Percentiles rank a stretch among this genome's conserved stretches.
These are phyloP conservation scores for Colletotrichum tropicale DNA, from an alignment of 2,329 filamentous ascomycete species.

Conservation along the genomic window DNA sequence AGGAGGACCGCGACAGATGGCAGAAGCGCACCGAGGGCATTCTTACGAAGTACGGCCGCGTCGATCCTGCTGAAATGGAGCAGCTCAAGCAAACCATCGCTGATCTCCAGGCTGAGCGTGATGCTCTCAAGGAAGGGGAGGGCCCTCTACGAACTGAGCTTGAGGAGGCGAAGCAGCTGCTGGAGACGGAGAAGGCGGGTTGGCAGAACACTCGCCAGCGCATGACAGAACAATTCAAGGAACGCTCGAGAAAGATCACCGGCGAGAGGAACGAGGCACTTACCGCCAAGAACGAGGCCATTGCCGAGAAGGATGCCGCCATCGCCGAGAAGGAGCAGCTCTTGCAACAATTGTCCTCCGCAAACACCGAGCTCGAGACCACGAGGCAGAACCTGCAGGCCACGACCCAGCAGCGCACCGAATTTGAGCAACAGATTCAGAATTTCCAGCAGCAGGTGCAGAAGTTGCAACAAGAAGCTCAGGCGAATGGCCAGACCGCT, in stretches of 20 bases:
- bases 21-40: conserved; percentile 96
- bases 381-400: conserved; percentile 41
- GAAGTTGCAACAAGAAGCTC: conserved; percentile 38
- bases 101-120: conserved; percentile 67
- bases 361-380: conserved; percentile 59
- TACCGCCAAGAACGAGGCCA: conserved; percentile 56
- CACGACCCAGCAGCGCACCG: conserved; percentile 33
- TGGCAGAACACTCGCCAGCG: conserved; percentile 59
- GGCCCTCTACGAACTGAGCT: conserved; percentile 59
- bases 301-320: conserved; percentile 52
- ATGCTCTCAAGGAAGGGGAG: conserved; percentile 56
- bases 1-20: conserved; percentile 92
- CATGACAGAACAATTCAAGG: conserved; percentile 68
- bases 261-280: conserved; percentile 58
- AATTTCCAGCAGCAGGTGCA: conserved; percentile 48
- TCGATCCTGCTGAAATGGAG: conserved; percentile 92
- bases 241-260: conserved; percentile 58
- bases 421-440: conserved; percentile 47
- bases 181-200: conserved; percentile 59
- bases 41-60: conserved; percentile 92
- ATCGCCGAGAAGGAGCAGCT: conserved; percentile 61
- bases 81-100: conserved; percentile 81
- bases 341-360: conserved; percentile 52
- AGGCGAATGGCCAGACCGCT: conserved; percentile 39
- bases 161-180: conserved; percentile 51